phyloP scores from a whole-genome alignment of 768 basidiomycete genomes.

The Boletus reticuloceps region DNA sequence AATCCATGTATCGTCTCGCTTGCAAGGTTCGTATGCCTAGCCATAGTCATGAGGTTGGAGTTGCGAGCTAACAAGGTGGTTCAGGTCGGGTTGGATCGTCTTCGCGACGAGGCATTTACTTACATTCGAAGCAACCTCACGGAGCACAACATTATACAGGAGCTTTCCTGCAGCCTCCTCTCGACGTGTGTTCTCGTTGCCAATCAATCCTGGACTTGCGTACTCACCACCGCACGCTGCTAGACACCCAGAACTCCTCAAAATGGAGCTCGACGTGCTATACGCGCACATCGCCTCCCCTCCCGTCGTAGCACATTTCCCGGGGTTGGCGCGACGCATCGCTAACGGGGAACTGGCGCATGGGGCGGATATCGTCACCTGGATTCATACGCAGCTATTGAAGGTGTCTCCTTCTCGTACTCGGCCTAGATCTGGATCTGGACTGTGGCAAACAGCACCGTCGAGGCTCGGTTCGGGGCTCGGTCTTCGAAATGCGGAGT shows the following conservation, averaged over 20 bases:
- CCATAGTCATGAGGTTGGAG: too few relatives aligned
- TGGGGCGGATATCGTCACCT: conserved; percentile 20
- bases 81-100: conserved; percentile 20
- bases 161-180: conserved; percentile 19
- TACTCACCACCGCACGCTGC: neutral
- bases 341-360: conserved; percentile 17
- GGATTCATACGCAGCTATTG: conserved; percentile 12
- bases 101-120: conserved; percentile 14
- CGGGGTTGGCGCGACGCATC: conserved; percentile 14
- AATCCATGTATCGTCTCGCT: conserved; percentile 46
- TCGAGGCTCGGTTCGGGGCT: too few relatives aligned
- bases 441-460: too few relatives aligned
- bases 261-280: conserved; percentile 17
- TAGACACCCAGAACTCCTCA: conserved; percentile 11
- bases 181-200: conserved; percentile 9
- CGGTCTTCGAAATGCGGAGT: too few relatives aligned
- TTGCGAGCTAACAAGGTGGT: neutral
- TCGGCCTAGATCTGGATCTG: too few relatives aligned
- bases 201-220: neutral
- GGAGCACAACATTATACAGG: conserved; percentile 24
- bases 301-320: conserved; percentile 6
- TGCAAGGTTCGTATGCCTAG: conserved; percentile 29
- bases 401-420: neutral
- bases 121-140: conserved; percentile 16
- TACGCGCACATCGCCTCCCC: conserved; percentile 1